Base-by-base conservation (phyloP, 805 yeast genomes). In the Blastobotrys americana region DNA sequence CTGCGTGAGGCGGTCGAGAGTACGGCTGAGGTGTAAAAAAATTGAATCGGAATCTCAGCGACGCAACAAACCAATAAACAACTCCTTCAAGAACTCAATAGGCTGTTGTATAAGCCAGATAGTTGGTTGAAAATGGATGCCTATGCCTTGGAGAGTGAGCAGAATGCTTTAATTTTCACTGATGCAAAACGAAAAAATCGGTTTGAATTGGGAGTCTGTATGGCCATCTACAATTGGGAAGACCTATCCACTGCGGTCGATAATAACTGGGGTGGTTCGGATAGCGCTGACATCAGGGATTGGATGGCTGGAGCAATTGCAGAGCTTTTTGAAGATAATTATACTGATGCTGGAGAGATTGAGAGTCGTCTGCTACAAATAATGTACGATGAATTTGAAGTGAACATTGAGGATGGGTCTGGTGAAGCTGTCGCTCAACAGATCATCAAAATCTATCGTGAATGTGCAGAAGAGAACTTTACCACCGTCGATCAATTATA, bases 351-450 rank as follows among this genome's bases (percentile, higher is more conserved):
- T 2, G 80, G 77, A 33, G 75, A 83, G 51, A 76, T 93, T 21
- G 97, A 93, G 65, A 95, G 84, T 58, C 77, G 95, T 15, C 68
- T 93, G 48, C 68, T 84, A 42, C 83, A 84, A 58, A 93, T 95
- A 20, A 86, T 93, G 96, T 79, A 80, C 48, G 98, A 90, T 65
- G 99, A 93, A 63, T 93, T 90, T 58, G 97, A 87, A 47, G 83
- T 82, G 5, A 74, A 78, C 37, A 77, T 93, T 36, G 97, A 93
- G 56, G 95, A 90, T 59, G 95, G 86, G 54, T 79, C 95, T 6
- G 90, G 95, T 0, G 70, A 82, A 44, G 76, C 77, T 5, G 76
- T 86, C 25, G 95, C 90, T 3, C 77, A 73, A 39, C 71, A 73
- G 46, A 73, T 93, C 17, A 62, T 88, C 44, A 72, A 75, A 43